Evolutionary conservation across 345 rosid species (phyloP).

Genomic region (Capsella bursapastoris): DNA sequence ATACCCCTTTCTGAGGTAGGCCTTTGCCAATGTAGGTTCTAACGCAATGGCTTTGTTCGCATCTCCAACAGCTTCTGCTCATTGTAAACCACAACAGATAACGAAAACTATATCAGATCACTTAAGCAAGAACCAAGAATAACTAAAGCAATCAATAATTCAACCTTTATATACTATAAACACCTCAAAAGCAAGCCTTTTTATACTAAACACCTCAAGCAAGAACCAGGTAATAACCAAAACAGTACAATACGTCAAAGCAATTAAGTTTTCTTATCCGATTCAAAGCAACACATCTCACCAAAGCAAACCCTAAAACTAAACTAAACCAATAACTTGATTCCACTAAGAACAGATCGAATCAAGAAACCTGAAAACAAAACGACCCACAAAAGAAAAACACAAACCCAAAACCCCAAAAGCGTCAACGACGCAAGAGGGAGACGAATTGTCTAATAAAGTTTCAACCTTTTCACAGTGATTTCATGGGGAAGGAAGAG

Average conservation of each 20-base stretch:
- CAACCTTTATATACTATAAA: no score
- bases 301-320: constrained; percentile 9
- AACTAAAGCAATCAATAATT: neutral
- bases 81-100: constrained; percentile 5
- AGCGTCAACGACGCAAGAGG: neutral
- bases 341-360: constrained; percentile 7
- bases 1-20: constrained; percentile 79
- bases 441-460: constrained; percentile 6
- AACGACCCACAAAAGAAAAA: neutral
- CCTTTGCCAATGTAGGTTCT: constrained; percentile 63
- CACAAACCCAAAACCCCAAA: neutral
- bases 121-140: neutral
- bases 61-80: constrained; percentile 80
- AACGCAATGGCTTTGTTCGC: constrained; percentile 72
- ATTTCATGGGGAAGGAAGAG: neutral
- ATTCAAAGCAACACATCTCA: neutral
- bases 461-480: neutral
- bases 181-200: no score
- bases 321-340: neutral
- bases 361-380: neutral
- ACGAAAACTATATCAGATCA: neutral
- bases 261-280: neutral
- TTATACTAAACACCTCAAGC: no score
- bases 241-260: neutral
- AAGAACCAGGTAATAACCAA: neutral